Evolutionary conservation across 768 basidiomycete genomes (phyloP).

Genomic region (Phanerochaete carnosa): DNA sequence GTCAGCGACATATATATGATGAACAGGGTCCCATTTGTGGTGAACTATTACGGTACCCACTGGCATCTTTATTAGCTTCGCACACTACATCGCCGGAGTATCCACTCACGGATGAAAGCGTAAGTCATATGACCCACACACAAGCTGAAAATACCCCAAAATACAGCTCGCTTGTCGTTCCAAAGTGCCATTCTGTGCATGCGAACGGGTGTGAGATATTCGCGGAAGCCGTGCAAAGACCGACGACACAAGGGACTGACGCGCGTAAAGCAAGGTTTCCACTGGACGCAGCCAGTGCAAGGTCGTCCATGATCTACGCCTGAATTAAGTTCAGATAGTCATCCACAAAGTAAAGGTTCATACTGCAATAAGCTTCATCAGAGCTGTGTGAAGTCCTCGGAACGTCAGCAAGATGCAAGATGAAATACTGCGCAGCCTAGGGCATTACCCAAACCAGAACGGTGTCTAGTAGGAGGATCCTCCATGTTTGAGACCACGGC

Average conservation of each 20-base stretch:
- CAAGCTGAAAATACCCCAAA: not conserved
- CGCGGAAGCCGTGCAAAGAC: not conserved
- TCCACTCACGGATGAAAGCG: not conserved
- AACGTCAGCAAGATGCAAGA: no score
- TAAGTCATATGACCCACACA: not conserved
- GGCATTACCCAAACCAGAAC: not conserved
- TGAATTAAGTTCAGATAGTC: not conserved
- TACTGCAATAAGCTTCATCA: not conserved
- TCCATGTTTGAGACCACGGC: no score
- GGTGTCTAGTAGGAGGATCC: not conserved
- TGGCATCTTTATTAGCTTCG: not conserved
- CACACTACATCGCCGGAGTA: no score
- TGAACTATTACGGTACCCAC: not conserved
- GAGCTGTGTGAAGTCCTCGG: not conserved
- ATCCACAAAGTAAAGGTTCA: not conserved
- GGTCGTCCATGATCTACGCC: conserved; percentile 1
- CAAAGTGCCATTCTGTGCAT: not conserved
- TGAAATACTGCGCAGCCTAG: not conserved
- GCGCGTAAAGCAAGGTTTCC: not conserved
- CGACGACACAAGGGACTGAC: not conserved
- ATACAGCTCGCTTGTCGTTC: not conserved
- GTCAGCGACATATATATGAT: not conserved
- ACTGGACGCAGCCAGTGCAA: conserved; percentile 1
- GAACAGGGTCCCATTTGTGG: not conserved
- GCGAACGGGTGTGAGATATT: not conserved